Base-by-base conservation (phyloP, 352 stramenopile genomes). In the Albugo candida region DNA sequence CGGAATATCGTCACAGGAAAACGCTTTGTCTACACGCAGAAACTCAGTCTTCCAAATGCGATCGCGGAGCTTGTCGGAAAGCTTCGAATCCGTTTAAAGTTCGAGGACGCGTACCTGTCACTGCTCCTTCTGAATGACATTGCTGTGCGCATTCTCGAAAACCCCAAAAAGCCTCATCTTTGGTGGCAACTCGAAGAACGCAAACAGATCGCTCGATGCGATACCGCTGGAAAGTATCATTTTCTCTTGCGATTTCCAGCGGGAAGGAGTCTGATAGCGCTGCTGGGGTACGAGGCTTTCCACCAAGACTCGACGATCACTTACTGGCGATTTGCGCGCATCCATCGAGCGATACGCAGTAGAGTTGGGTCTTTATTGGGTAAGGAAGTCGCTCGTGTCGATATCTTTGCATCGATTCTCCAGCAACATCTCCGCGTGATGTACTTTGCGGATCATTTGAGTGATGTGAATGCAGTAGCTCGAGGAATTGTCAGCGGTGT, bases 401-500 rank as follows among this genome's bases (percentile, higher is more conserved):
- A 72, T 36, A 67, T 63, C 2, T 63, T 71, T 16, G 45, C 52
- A 5, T 54, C 59, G 0, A 64, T 81, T 36, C 24, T 77, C 0
- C 47, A 55, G 16, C 67, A 67, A 4, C 71, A 84, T 35, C 68
- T 59, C 20, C 59, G 71, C 12, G 51, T 60, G 0, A 45, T 84
- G 10, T 51, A 67, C 6, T 62, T 55, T 12, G 45, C 61, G 0
- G 48, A 31, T 31, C 24, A 47, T 8, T 47, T 84, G 10, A 81
- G 67, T 46, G 71, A 84, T 31, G 35, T 84, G 11, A 64, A 58
- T 14, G 61, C 67, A 2, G 61, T 81, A 3, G 63, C 71, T 0
- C 63, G 69, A 24, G 67, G 63, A 0, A 48, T 81, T 11, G 52
- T 31, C 48, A 2, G 51, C 56, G 35, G 37, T 42, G 13, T 55